Evolutionary conservation across 352 stramenopile species (phyloP).

Genomic region (Phytophthora hibernalis): DNA sequence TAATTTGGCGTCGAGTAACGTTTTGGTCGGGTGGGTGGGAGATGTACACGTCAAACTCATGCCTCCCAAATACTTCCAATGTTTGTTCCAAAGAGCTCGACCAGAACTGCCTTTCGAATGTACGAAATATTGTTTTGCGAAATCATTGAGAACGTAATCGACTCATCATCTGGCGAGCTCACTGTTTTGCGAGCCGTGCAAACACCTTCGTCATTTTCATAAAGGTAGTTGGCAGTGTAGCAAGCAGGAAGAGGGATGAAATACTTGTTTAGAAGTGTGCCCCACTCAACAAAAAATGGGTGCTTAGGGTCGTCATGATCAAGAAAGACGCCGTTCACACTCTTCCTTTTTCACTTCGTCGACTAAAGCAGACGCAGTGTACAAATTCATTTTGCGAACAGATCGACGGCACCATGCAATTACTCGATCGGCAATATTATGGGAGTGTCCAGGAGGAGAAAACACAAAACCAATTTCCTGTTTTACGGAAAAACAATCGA

Average conservation of each 20-base stretch:
- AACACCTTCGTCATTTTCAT: conserved; percentile 13
- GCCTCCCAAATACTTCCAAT: conserved; percentile 10
- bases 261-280: conserved; percentile 6
- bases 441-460: conserved; percentile 9
- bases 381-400: conserved; percentile 1
- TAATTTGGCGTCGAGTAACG: background rate
- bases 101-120: background rate
- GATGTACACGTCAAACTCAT: background rate
- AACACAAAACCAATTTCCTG: background rate
- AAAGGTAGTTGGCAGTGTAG: conserved; percentile 19
- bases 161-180: conserved; percentile 2
- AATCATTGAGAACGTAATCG: conserved; percentile 13
- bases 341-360: conserved; percentile 13
- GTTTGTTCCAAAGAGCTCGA: conserved; percentile 2
- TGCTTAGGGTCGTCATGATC: conserved; percentile 6
- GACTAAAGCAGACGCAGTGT: background rate
- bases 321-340: conserved; percentile 1
- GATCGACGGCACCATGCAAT: conserved; percentile 4
- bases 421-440: conserved; percentile 15
- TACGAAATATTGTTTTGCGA: background rate
- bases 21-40: conserved; percentile 2
- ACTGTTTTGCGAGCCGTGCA: conserved; percentile 13
- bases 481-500: no score
- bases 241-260: conserved; percentile 2
- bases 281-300: conserved; percentile 1